phyloP scores from a whole-genome alignment of 176 grass and related monocot genomes.

The Dactylis glomerata region DNA sequence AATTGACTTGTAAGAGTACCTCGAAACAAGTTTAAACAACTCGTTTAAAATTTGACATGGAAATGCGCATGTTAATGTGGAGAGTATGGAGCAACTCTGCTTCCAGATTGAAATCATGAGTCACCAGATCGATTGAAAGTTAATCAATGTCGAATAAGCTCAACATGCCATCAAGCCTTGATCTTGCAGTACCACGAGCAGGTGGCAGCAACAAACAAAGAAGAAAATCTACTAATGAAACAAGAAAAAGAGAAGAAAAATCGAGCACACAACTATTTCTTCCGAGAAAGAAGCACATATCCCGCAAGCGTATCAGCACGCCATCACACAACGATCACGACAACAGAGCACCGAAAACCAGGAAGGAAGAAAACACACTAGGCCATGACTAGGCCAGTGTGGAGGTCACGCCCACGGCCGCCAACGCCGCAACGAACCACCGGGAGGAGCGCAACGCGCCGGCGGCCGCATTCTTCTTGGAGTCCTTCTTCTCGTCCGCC shows the following conservation, averaged over 20 bases:
- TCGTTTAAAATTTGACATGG: no score
- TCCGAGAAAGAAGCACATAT: conserved; percentile 26
- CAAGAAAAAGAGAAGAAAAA: neutral
- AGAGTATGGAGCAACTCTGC: neutral
- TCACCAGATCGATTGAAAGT: neutral
- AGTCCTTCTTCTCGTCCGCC: conserved; percentile 45
- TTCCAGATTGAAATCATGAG: neutral
- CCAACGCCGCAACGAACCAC: conserved; percentile 17
- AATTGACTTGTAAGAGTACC: neutral
- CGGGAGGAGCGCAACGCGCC: neutral
- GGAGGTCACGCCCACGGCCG: conserved; percentile 5
- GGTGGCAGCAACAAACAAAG: neutral
- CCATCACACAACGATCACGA: conserved; percentile 36
- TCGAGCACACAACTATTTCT: conserved; percentile 25
- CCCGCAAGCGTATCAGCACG: conserved; percentile 5
- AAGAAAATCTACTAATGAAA: conserved; percentile 14
- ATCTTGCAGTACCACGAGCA: neutral
- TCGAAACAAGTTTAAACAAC: neutral
- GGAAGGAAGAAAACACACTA: neutral
- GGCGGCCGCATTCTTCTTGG: conserved; percentile 40
- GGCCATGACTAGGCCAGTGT: conserved; percentile 11
- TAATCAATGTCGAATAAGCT: neutral
- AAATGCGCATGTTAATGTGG: neutral
- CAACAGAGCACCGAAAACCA: conserved; percentile 13
- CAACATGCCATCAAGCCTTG: neutral